Evolutionary conservation across 352 stramenopile species (phyloP), one percentile per base, ranked within the genome.

Genomic region (Pythium brassicae): DNA sequence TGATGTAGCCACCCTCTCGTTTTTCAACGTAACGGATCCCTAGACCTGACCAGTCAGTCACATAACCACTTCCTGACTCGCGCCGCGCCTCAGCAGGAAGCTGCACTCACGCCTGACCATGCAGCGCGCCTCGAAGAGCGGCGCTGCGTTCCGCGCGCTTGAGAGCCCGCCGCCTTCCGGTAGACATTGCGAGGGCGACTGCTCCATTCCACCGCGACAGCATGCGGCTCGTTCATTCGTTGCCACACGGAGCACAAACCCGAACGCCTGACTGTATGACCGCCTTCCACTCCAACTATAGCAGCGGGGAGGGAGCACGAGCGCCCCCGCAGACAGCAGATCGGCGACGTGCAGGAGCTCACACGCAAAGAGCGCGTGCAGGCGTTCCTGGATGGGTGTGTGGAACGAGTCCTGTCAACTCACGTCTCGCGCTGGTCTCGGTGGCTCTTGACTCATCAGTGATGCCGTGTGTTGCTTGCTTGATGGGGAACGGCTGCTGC

Each of bases 351-450:
- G 23, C 71, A 82, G 50, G 69, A 74, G 29, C 52, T 69, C 40
- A 71, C 74, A 17, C 55, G 56, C 35, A 81, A 79, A 44, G 71
- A 84, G 67, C 66, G 64, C 39, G 47, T 63, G 17, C 74, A 81
- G 56, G 39, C 20, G 32, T 76, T 84, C 48, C 58, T 84, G 42
- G 71, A 79, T 40, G 62, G 69, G 67, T 83, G 57, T 34, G 62
- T 37, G 44, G 26, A 34, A 54, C 42, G 32, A 39, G 45, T 22
- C 25, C 12, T 27, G 20, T 26, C 48, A 25, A 50, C 20, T 34
- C 26, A 25, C 34, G 45, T 42, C 11, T 44, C 39, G 39, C 39
- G 5, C 14, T 22, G 37, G 25, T 22, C 23, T 6, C 11, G 15
- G 19, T 22, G 17, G 25, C 12, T 23, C 1, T 3, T 35, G 44